Evolutionary conservation across 768 basidiomycete genomes (phyloP).

Genomic region (Tylopilus felleus): DNA sequence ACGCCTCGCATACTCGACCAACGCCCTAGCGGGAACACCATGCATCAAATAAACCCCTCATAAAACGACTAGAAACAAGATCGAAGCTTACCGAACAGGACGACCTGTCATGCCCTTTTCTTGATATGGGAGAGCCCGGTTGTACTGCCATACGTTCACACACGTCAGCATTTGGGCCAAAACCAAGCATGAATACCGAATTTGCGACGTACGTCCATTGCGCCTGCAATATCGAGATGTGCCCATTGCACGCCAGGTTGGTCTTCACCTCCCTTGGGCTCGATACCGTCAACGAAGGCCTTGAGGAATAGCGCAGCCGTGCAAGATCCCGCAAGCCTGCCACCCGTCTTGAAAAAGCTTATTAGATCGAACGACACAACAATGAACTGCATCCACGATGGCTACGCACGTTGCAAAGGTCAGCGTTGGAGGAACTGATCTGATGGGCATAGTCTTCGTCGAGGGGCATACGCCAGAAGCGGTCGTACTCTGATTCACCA

Average conservation of each 20-base stretch:
- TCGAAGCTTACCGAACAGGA: conserved; percentile 61
- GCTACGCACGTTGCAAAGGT: conserved; percentile 59
- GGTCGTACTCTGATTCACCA: conserved; percentile 72
- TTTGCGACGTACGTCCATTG: conserved; percentile 58
- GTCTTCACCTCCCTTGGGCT: conserved; percentile 53
- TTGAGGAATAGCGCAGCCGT: conserved; percentile 89
- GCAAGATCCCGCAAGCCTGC: conserved; percentile 64
- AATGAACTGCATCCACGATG: not conserved
- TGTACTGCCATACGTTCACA: conserved; percentile 35
- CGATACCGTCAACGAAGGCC: conserved; percentile 73
- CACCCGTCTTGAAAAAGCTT: conserved; percentile 52
- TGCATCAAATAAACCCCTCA: not conserved
- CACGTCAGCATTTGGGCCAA: not conserved
- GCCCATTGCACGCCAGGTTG: conserved; percentile 71
- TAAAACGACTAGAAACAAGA: not conserved
- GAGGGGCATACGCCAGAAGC: conserved; percentile 89
- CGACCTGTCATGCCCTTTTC: conserved; percentile 79
- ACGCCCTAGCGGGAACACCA: conserved; percentile 20
- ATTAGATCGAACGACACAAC: conserved; percentile 1
- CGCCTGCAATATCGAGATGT: conserved; percentile 80
- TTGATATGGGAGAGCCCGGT: conserved; percentile 56
- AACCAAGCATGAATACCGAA: conserved; percentile 3
- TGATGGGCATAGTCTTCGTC: conserved; percentile 78
- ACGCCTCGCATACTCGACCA: conserved; percentile 33
- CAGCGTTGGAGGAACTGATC: conserved; percentile 75